These are phyloP conservation scores for Chrysoporthe deuterocubensis DNA, from an alignment of 2,329 filamentous ascomycete genomes.

Conservation along the genomic window DNA sequence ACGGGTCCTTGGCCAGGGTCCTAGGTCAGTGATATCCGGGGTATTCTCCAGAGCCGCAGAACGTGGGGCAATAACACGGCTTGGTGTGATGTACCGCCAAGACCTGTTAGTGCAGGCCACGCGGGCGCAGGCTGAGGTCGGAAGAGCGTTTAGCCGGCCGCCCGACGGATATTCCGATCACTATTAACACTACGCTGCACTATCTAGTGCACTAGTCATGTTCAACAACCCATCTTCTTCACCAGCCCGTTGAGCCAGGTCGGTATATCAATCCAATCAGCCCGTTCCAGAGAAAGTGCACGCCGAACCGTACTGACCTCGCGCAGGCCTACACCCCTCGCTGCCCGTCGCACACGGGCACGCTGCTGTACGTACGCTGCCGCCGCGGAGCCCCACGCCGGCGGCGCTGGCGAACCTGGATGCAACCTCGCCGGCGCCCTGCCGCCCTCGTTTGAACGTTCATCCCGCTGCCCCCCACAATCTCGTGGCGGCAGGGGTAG, in stretches of 20 bases:
- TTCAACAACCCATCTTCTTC: neutral
- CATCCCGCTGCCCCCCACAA: constrained; percentile 17
- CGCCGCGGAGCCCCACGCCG: neutral
- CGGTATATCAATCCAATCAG: too few species aligned
- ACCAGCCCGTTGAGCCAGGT: too few species aligned
- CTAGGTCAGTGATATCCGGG: too few species aligned
- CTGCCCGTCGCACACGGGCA: too few species aligned
- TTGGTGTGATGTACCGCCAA: neutral
- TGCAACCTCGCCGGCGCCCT: too few species aligned
- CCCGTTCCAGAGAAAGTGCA: too few species aligned
- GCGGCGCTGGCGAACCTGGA: too few species aligned
- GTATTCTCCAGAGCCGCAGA: neutral
- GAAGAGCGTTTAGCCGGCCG: neutral
- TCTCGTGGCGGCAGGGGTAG: constrained; percentile 17
- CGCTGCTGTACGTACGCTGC: neutral
- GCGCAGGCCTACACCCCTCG: too few species aligned
- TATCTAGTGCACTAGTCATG: neutral
- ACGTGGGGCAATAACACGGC: constrained; percentile 10
- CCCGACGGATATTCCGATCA: neutral
- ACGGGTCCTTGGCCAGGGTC: too few species aligned
- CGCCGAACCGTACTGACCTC: too few species aligned
- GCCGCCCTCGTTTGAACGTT: constrained; percentile 16
- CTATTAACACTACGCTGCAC: neutral
- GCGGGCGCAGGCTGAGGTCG: neutral
- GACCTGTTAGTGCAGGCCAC: neutral